Evolutionary conservation across 306 rosid genomes (phyloP), one percentile per base, ranked within the genome.

Genomic region (Pyrus bretschneideri): DNA sequence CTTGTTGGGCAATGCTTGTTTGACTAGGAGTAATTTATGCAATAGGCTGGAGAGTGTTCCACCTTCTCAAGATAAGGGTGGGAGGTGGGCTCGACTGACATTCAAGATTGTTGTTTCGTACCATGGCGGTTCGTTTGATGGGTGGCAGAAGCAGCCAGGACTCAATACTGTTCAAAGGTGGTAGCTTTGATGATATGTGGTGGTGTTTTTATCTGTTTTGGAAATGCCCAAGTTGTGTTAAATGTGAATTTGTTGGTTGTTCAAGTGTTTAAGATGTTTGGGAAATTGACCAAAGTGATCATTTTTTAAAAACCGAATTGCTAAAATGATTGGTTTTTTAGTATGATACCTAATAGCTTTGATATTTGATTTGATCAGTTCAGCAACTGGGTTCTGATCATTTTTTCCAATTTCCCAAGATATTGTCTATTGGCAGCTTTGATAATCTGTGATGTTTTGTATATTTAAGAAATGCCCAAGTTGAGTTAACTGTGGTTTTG

Each of bases 101-200:
- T 92, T 95, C 83, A 92, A 90, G 86, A 87, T 95, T 67, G 60
- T 84, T 76, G 87, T 92, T 76, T 91, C 96, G 3, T 92, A 92
- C 76, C 89, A 90, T 25, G 98, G 97, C 40, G 83, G 77, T 67
- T 92, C 97, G 3, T 92, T 92, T 87, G 97, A 95, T 76, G 98
- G 98, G 38, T 95, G 98, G 97, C 97, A 95, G 82, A 95, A 85
- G 88, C 98, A 95, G 80, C 98, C 98, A 1, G 91, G 81, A 45
- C 84, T 92, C 80, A 79, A 86, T 66, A 95, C 98, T 71, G 97
- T 95, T 76, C 97, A 95, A 79, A 83, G 98, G 98, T 73, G 57
- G 11, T 38, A 72, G 66, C 76, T 55, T 55, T 70, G 18, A 33
- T 52, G 31, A 21, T 54, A 12, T 35, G 23, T n/a, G 13, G 35